These are phyloP conservation scores for Scorias spongiosa DNA, from an alignment of 2,329 filamentous ascomycete genomes.

Conservation along the genomic window DNA sequence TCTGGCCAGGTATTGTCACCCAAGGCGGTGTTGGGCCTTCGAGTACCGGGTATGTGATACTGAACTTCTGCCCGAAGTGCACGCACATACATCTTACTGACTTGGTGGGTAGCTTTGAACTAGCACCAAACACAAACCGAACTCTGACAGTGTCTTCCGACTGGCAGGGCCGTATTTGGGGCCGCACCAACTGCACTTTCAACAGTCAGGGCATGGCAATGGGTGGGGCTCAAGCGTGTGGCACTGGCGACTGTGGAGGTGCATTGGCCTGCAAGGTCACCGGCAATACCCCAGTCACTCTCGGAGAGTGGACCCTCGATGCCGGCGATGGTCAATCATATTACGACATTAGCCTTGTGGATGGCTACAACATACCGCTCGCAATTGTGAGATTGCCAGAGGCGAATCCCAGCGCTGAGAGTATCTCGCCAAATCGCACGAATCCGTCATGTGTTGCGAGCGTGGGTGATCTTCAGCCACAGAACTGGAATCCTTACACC, in stretches of 20 bases:
- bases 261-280: conserved; percentile 46
- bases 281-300: conserved; percentile 56
- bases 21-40: conserved; percentile 55
- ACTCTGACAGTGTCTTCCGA: conserved; percentile 52
- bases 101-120: conserved; percentile 36
- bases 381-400: conserved; percentile 39
- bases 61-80: neutral
- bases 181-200: conserved; percentile 69
- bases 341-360: conserved; percentile 73
- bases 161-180: conserved; percentile 76
- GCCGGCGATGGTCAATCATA: conserved; percentile 56
- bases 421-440: conserved; percentile 59
- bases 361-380: conserved; percentile 68
- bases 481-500: conserved; percentile 33
- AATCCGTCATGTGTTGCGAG: conserved; percentile 67
- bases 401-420: conserved; percentile 42
- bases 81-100: neutral
- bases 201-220: conserved; percentile 43
- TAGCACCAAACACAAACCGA: conserved; percentile 41
- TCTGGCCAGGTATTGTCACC: conserved; percentile 64
- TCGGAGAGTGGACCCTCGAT: conserved; percentile 67
- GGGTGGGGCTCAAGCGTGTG: conserved; percentile 41
- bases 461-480: conserved; percentile 38
- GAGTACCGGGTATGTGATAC: conserved; percentile 34
- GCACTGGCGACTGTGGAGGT: conserved; percentile 62